phyloP scores from a whole-genome alignment of 129 eudicot genomes.

The Flaveria linearis region DNA sequence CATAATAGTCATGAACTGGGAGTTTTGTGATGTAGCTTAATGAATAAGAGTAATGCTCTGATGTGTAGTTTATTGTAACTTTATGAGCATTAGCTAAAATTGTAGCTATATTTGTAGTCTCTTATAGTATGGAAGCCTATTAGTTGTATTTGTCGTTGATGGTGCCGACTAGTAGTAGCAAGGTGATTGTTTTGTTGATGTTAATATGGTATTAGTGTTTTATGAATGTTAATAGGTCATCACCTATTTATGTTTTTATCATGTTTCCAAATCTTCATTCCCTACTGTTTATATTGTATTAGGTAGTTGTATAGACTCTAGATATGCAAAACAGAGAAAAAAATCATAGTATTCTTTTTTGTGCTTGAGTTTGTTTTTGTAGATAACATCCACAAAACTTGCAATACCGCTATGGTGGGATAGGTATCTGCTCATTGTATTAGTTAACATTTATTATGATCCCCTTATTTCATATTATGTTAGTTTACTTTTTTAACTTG shows the following conservation, averaged over 20 bases:
- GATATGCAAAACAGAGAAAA: not conserved
- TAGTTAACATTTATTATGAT: too few relatives aligned
- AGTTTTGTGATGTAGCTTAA: not conserved
- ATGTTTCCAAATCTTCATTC: constrained; percentile 3
- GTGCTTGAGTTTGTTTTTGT: not conserved
- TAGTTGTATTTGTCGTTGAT: not conserved
- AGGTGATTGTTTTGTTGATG: not conserved
- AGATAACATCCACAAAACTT: not conserved
- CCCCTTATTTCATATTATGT: too few relatives aligned
- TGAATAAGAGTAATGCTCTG: not conserved
- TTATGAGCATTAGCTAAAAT: not conserved
- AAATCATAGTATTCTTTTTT: not conserved
- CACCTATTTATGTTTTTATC: not conserved
- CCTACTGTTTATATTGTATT: not conserved
- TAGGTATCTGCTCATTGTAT: not conserved
- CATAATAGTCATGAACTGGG: not conserved
- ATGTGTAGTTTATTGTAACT: not conserved
- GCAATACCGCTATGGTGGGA: not conserved
- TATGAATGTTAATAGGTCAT: not conserved
- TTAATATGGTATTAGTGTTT: not conserved
- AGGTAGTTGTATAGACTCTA: not conserved
- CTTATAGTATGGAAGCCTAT: not conserved
- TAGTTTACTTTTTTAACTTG: too few relatives aligned
- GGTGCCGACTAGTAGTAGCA: not conserved
- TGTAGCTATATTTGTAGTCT: not conserved